Evolutionary conservation across 257 asterid genomes (phyloP).

Genomic region (Rehmannia glutinosa): DNA sequence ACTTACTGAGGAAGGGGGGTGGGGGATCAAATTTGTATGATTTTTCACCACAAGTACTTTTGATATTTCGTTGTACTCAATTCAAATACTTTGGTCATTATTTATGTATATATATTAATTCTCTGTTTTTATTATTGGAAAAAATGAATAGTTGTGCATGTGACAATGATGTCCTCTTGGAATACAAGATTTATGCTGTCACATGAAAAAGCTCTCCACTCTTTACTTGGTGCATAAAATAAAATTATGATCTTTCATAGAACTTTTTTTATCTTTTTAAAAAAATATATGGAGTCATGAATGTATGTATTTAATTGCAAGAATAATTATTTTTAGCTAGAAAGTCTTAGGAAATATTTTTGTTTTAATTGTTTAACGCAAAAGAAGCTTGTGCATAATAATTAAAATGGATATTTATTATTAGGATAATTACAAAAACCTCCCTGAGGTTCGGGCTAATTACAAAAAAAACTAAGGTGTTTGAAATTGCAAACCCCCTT

Average conservation of each 20-base stretch:
- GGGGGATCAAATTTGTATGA: background rate
- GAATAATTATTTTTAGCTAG: no score
- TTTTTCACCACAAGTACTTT: background rate
- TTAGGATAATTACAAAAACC: no score
- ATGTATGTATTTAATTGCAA: no score
- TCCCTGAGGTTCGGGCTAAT: no score
- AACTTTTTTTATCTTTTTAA: background rate
- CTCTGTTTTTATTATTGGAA: background rate
- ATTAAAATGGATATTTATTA: no score
- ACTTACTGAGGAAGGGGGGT: constrained; percentile 11
- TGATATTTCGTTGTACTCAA: background rate
- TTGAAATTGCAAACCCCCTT: no score
- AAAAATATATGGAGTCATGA: no score
- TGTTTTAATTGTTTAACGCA: no score
- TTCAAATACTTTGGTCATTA: background rate
- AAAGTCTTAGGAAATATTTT: no score
- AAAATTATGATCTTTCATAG: background rate
- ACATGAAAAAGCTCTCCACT: constrained; percentile 14
- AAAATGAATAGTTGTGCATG: constrained; percentile 19
- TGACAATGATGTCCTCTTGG: constrained; percentile 33
- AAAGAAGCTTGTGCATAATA: no score
- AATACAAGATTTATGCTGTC: constrained; percentile 17
- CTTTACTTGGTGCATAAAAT: background rate
- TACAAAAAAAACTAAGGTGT: no score
- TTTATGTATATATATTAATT: background rate